phyloP scores from a whole-genome alignment of 1,284 basidiomycete species.

The Boletus smithii region DNA sequence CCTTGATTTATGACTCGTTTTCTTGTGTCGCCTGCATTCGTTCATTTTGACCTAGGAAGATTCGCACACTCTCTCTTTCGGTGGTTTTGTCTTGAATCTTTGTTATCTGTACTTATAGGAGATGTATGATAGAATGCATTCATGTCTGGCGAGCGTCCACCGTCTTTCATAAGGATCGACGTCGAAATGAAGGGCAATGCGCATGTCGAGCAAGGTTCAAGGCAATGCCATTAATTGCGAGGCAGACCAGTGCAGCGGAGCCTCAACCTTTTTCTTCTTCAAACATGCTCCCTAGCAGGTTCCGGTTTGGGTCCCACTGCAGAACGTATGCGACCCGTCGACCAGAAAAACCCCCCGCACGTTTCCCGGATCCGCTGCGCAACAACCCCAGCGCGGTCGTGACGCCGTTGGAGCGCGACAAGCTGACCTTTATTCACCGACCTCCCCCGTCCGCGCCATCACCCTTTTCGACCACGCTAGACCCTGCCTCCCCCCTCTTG shows the following conservation, averaged over 20 bases:
- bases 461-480: constrained; percentile 63
- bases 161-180: too few species aligned
- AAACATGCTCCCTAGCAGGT: too few species aligned
- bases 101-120: constrained; percentile 33
- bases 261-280: not conserved
- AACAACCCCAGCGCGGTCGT: constrained; percentile 56
- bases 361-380: constrained; percentile 61
- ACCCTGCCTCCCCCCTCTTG: constrained; percentile 67
- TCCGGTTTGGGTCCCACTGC: too few species aligned
- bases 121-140: constrained; percentile 28
- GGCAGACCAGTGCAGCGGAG: too few species aligned
- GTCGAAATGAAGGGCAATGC: too few species aligned
- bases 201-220: too few species aligned
- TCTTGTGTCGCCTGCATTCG: constrained; percentile 27
- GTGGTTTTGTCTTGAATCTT: constrained; percentile 18
- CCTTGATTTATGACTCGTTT: constrained; percentile 31
- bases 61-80: constrained; percentile 1
- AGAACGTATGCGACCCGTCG: constrained; percentile 44
- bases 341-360: constrained; percentile 54
- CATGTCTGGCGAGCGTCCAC: too few species aligned
- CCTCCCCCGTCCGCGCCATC: constrained; percentile 70
- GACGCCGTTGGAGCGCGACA: constrained; percentile 51
- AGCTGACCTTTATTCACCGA: constrained; percentile 72
- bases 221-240: too few species aligned
- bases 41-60: constrained; percentile 16